These are phyloP conservation scores for Lyophyllum shimeji DNA, from an alignment of 768 basidiomycete genomes.

Conservation along the genomic window DNA sequence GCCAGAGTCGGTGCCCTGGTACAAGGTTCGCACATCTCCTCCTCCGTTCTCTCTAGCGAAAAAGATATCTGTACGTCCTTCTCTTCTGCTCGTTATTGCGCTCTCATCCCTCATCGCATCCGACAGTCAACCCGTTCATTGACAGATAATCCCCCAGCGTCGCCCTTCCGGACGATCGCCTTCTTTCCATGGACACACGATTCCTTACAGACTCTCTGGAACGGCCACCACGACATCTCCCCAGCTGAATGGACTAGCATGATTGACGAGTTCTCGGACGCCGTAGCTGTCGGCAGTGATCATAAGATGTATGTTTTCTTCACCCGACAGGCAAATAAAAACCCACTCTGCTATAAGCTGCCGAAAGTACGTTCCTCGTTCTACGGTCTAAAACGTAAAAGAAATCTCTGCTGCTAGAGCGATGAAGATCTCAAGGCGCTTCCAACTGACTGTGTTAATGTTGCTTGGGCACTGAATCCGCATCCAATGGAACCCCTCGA, in stretches of 20 bases:
- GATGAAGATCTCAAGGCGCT: slow-evolving; percentile 13
- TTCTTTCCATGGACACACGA: slow-evolving; percentile 47
- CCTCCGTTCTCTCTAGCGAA: slow-evolving; percentile 42
- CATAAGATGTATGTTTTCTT: slow-evolving; percentile 36
- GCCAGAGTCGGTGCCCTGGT: slow-evolving; percentile 30
- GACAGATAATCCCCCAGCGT: slow-evolving; percentile 11
- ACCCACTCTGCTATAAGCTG: slow-evolving; percentile 36
- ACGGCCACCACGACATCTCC: slow-evolving; percentile 27
- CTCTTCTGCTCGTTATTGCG: neutral
- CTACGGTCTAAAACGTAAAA: neutral
- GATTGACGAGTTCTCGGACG: slow-evolving; percentile 47
- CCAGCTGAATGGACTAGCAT: slow-evolving; percentile 45
- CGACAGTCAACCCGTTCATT: slow-evolving; percentile 26
- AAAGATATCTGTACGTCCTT: slow-evolving; percentile 44
- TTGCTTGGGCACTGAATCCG: slow-evolving; percentile 61
- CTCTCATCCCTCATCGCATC: neutral
- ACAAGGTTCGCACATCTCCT: slow-evolving; percentile 28
- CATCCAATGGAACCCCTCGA: slow-evolving; percentile 40
- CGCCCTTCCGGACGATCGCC: slow-evolving; percentile 39
- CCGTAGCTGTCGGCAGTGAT: slow-evolving; percentile 47
- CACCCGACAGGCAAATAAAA: slow-evolving; percentile 24
- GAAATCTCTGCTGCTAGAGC: slow-evolving; percentile 3
- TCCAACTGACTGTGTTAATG: slow-evolving; percentile 35
- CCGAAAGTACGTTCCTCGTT: slow-evolving; percentile 26
- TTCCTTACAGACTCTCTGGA: slow-evolving; percentile 40